Evolutionary conservation across 169 alveolate species (phyloP), one percentile per base, ranked within the genome.

Genomic region (Amoebophrya sp.): DNA sequence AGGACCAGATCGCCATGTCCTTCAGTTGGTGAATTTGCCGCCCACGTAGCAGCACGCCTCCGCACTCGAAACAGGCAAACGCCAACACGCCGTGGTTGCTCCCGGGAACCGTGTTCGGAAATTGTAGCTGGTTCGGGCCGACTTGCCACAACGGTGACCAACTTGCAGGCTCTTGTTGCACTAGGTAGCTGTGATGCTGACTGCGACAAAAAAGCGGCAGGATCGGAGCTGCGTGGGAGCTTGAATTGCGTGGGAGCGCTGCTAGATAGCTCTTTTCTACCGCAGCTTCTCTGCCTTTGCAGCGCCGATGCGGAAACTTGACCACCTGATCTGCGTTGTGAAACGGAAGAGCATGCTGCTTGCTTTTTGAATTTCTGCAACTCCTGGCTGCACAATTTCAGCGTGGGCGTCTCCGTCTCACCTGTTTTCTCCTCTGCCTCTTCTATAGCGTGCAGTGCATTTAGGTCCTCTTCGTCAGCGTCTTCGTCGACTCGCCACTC

Each of bases 31-130:
- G 66, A 47, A 47, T 47, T 47, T 47, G 66, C 66, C 66, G 66
- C 66, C 66, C 66, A 47, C 66, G 66, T 47, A 47, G 66, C 66
- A 47, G 66, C 66, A 47, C 66, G 66, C 66, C 66, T 47, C 66
- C 66, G 66, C 66, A 47, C 66, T 47, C 66, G 66, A 47, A 47
- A 47, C 66, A 47, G 66, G 66, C 66, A 47, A 47, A 47, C 66
- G 66, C 66, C 66, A 47, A 47, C 66, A 47, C 66, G 66, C 66
- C 66, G 18, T 47, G 66, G 66, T 47, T 18, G 66, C 66, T 47
- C 66, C 66, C 66, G 66, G 66, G 66, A 47, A 47, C 66, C 66
- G 66, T 47, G 66, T 47, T 47, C 66, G 66, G 66, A 47, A 47
- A 47, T 47, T 47, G 66, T 47, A 47, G 66, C 66, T 47, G 66